Evolutionary conservation across 768 basidiomycete species (phyloP).

Genomic region (Leccinum fibrillosum): DNA sequence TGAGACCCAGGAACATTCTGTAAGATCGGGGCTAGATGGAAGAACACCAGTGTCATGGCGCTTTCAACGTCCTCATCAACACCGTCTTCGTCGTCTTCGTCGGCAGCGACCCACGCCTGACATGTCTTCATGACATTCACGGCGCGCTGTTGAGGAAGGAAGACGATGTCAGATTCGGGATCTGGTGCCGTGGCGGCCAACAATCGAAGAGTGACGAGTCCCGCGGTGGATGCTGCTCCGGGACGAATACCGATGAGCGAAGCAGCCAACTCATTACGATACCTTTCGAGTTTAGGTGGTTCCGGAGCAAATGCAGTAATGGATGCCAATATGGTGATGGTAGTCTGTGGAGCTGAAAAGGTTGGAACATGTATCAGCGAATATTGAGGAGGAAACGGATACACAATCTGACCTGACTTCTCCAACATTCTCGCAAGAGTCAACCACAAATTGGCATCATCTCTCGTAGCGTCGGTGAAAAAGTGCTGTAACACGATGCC

Average conservation of each 20-base stretch:
- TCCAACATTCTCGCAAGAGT: constrained; percentile 62
- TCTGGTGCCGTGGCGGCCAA: constrained; percentile 74
- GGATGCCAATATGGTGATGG: constrained; percentile 62
- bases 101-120: constrained; percentile 72
- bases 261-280: constrained; percentile 90
- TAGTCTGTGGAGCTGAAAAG: constrained; percentile 60
- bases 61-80: constrained; percentile 78
- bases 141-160: constrained; percentile 80
- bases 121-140: constrained; percentile 85
- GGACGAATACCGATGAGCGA: constrained; percentile 64
- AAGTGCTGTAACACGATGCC: constrained; percentile 56
- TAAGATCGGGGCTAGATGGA: constrained; percentile 78
- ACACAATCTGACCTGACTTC: constrained; percentile 47
- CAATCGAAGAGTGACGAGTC: constrained; percentile 64
- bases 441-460: constrained; percentile 79
- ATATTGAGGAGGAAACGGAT: not conserved
- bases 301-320: constrained; percentile 64
- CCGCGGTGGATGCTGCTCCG: constrained; percentile 60
- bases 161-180: constrained; percentile 73
- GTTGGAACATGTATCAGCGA: not conserved
- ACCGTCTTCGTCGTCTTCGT: constrained; percentile 53
- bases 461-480: constrained; percentile 53
- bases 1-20: constrained; percentile 84
- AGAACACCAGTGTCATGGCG: constrained; percentile 69
- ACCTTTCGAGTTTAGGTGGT: constrained; percentile 68